phyloP scores from a whole-genome alignment of 176 grass and related monocot species.

The Musa schizocarpa region DNA sequence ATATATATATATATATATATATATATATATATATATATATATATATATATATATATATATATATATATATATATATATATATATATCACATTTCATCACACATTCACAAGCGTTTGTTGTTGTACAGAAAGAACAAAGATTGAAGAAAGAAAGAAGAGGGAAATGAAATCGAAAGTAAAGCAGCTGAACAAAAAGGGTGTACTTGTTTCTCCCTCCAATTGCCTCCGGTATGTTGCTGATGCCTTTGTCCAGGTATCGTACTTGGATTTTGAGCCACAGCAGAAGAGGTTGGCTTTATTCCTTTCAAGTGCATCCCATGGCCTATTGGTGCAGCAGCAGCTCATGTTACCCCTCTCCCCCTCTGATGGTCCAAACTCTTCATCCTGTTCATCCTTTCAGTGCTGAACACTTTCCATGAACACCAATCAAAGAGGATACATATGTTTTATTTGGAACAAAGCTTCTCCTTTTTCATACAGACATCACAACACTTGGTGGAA shows the following conservation, averaged over 20 bases:
- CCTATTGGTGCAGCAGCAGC: not conserved
- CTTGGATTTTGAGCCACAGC: conserved; percentile 6
- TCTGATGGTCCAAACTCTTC: not conserved
- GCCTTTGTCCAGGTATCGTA: conserved; percentile 8
- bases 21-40: too few relatives aligned
- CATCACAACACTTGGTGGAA: too few relatives aligned
- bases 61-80: too few relatives aligned
- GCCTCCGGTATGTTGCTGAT: not conserved
- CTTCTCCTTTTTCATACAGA: too few relatives aligned
- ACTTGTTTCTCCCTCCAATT: not conserved
- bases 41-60: too few relatives aligned
- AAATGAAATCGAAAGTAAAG: not conserved
- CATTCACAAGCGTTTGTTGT: too few relatives aligned
- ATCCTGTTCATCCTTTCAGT: not conserved
- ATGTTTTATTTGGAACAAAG: too few relatives aligned
- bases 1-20: too few relatives aligned
- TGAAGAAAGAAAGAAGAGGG: not conserved
- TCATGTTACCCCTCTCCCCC: not conserved
- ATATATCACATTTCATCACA: too few relatives aligned
- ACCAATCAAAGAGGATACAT: too few relatives aligned
- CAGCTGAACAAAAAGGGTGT: not conserved
- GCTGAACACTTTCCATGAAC: not conserved
- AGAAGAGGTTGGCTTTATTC: conserved; percentile 5
- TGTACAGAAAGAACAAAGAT: not conserved
- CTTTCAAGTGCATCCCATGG: not conserved